Percentiles rank a stretch among this genome's conserved stretches.
phyloP scores from a whole-genome alignment of 768 basidiomycete genomes.

The Suillus plorans region DNA sequence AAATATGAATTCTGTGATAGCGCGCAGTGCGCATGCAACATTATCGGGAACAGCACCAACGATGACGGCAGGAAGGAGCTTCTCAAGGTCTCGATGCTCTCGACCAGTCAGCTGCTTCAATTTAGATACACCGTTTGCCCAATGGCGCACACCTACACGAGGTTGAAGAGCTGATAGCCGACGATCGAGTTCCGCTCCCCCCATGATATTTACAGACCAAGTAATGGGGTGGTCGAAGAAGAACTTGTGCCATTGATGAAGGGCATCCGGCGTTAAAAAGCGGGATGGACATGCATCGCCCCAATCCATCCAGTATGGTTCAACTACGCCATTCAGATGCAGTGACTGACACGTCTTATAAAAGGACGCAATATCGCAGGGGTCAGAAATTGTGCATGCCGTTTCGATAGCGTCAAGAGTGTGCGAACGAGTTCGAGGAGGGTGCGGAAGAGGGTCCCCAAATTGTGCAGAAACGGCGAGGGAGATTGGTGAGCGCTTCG shows the following conservation, averaged over 20 bases:
- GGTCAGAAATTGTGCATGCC: constrained; percentile 13
- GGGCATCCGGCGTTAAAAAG: constrained; percentile 26
- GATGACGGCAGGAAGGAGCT: constrained; percentile 3
- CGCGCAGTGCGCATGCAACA: constrained; percentile 33
- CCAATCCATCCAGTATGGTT: constrained; percentile 37
- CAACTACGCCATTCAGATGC: constrained; percentile 11
- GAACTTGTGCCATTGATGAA: constrained; percentile 29
- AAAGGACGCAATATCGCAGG: constrained; percentile 18
- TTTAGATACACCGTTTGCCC: constrained; percentile 8
- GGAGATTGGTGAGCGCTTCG: constrained; percentile 15
- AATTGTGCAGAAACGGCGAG: constrained; percentile 14
- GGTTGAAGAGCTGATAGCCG: constrained; percentile 25
- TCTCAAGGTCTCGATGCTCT: constrained; percentile 12
- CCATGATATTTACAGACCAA: constrained; percentile 12
- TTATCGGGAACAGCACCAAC: constrained; percentile 21
- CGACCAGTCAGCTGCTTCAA: constrained; percentile 10
- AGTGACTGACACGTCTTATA: background rate
- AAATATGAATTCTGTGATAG: constrained; percentile 40
- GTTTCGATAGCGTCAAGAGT: constrained; percentile 9
- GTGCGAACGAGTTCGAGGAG: background rate
- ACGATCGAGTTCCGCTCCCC: constrained; percentile 24
- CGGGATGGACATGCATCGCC: constrained; percentile 15
- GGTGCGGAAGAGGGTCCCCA: constrained; percentile 15
- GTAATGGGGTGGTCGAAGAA: constrained; percentile 23
- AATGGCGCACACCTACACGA: background rate